phyloP scores from a whole-genome alignment of 2,329 filamentous ascomycete genomes.

The Colletotrichum sp. region DNA sequence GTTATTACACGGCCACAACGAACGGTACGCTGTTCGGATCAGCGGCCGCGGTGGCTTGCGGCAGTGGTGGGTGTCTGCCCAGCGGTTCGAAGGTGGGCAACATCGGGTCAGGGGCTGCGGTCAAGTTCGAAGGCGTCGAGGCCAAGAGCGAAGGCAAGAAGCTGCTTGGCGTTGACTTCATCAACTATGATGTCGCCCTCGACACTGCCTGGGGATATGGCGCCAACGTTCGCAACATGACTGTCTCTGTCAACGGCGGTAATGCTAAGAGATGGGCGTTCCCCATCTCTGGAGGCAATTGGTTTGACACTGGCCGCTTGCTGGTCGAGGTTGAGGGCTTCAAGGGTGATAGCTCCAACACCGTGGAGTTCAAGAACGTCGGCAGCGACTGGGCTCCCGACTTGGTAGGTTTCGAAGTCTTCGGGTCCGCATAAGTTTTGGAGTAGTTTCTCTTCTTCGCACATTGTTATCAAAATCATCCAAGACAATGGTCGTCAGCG shows the following conservation, averaged over 20 bases:
- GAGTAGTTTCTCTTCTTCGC: neutral
- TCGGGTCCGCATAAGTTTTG: neutral
- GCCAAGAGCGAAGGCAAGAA: slow-evolving; percentile 34
- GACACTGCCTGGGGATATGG: slow-evolving; percentile 34
- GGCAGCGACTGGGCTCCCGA: slow-evolving; percentile 38
- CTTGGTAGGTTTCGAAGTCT: slow-evolving; percentile 43
- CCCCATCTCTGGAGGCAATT: slow-evolving; percentile 53
- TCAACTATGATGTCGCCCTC: slow-evolving; percentile 55
- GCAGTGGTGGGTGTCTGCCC: slow-evolving; percentile 42
- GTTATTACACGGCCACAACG: slow-evolving; percentile 45
- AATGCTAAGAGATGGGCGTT: slow-evolving; percentile 50
- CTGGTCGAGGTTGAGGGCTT: slow-evolving; percentile 50
- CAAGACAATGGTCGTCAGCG: neutral
- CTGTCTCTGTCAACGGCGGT: slow-evolving; percentile 49
- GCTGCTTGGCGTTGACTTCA: slow-evolving; percentile 51
- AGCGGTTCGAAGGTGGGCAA: slow-evolving; percentile 45
- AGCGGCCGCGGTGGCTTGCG: slow-evolving; percentile 38
- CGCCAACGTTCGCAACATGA: slow-evolving; percentile 54
- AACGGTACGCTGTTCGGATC: slow-evolving; percentile 38
- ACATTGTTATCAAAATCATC: neutral
- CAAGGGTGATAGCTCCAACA: slow-evolving; percentile 39
- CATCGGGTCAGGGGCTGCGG: slow-evolving; percentile 34
- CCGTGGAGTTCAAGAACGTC: slow-evolving; percentile 33
- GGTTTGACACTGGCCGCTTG: slow-evolving; percentile 52
- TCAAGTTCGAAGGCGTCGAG: slow-evolving; percentile 37